Base-by-base conservation (phyloP, 306 rosid genomes). In the Cucurbita argyrosperma region DNA sequence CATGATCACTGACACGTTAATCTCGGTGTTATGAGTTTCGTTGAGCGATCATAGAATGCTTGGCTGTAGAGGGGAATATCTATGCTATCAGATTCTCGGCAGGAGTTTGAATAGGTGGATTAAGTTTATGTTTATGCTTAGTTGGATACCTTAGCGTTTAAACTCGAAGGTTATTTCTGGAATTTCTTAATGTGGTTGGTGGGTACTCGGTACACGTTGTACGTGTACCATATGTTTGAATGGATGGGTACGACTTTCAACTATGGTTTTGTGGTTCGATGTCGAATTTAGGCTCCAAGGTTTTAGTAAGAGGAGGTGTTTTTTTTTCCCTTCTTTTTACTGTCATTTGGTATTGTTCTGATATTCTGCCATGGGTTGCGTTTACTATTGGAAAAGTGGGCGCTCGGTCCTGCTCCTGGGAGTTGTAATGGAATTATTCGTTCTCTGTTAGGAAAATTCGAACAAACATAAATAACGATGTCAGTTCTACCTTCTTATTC, bases 41-140 rank as follows among this genome's bases (percentile, higher is more conserved):
- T 30, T 35, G 21, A 62, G 74, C 35, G 60, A 70, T 51, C 60
- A 35, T 23, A 30, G 46, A 49, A 50, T 50, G 6, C 47, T 35
- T 70, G 72, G 59, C 47, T 35, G 60, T 70, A 14, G 74, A 70
- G 18, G 60, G 74, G 74, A 70, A 49, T 16, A 37, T 70, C 74
- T 70, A 30, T 70, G 16, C 46, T 35, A 49, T 46, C 47, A 37
- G 60, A 51, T 70, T 70, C 43, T 70, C 30, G 51, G 60, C 59
- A 4, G 45, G 74, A 16, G 26, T 62, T 74, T 74, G 39, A 39
- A 19, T 58, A 43, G 72, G 37, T 71, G 80, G 72, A 6, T 23
- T 26, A 15, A 47, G 74, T 50, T 69, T 69, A 14, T 50, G 45
- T 50, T 30, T 35, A 15, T 50, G 21, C 47, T 8, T 50, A 30